phyloP scores from a whole-genome alignment of 306 rosid genomes.

The Acacia acuminata region DNA sequence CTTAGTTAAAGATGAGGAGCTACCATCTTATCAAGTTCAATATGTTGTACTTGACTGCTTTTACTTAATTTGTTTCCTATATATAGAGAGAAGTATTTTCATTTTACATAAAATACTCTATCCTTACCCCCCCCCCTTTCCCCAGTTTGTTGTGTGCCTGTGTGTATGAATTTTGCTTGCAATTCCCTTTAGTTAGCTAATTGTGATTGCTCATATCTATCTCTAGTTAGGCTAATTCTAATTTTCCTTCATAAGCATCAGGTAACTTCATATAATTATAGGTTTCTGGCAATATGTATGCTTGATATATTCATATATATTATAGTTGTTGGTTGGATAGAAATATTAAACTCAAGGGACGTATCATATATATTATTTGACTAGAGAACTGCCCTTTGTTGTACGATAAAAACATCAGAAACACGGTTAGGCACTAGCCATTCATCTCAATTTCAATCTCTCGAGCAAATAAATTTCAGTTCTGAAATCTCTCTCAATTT shows the following conservation, averaged over 20 bases:
- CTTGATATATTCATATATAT: not conserved
- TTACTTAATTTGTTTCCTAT: not conserved
- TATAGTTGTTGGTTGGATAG: not conserved
- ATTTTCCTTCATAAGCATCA: conserved; percentile 27
- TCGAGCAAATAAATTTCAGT: not conserved
- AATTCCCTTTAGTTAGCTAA: conserved; percentile 8
- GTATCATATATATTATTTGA: not conserved
- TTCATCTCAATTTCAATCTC: not conserved
- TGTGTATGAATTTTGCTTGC: not conserved
- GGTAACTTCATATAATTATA: conserved; percentile 17
- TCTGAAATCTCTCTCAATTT: not conserved
- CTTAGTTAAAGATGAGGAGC: conserved; percentile 25
- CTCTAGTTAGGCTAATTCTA: conserved; percentile 34
- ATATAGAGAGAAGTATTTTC: not conserved
- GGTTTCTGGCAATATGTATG: not conserved
- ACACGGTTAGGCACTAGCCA: not conserved
- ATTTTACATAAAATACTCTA: conserved; percentile 4
- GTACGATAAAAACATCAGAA: not conserved
- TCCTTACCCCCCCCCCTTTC: not conserved
- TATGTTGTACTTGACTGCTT: conserved; percentile 25
- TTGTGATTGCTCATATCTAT: conserved; percentile 22
- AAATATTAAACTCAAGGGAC: not conserved
- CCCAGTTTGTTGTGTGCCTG: not conserved
- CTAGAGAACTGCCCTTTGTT: not conserved
- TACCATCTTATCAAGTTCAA: conserved; percentile 21